These are phyloP conservation scores for Panaeolus cyanescens DNA, from an alignment of 768 basidiomycete species.

Conservation along the genomic window DNA sequence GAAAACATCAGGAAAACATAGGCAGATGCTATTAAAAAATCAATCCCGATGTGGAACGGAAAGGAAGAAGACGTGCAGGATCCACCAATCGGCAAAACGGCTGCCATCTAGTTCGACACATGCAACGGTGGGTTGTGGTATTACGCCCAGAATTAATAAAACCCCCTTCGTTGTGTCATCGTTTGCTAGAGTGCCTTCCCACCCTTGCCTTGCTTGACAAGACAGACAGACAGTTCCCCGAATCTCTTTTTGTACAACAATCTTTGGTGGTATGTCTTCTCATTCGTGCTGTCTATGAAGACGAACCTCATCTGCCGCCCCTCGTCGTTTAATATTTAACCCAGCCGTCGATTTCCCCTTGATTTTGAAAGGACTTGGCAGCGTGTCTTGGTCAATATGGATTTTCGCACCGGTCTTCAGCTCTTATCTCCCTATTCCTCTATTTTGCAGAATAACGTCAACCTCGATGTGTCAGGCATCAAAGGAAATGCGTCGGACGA, in stretches of 20 bases:
- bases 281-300: no score
- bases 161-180: background rate
- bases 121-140: no score
- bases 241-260: no score
- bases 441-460: conserved; percentile 1
- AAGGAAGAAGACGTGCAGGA: background rate
- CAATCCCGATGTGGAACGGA: background rate
- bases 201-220: no score
- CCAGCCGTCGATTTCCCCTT: background rate
- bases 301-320: no score
- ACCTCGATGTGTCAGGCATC: conserved; percentile 30
- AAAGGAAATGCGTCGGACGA: conserved; percentile 42
- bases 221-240: no score
- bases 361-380: background rate
- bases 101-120: no score
- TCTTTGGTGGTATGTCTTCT: no score
- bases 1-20: no score
- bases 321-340: background rate
- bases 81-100: background rate
- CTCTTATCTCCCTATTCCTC: conserved; percentile 2
- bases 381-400: background rate
- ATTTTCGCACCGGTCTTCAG: background rate
- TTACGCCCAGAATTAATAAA: no score
- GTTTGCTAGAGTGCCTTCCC: no score
- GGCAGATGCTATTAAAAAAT: background rate